Percentiles rank a stretch among this genome's conserved stretches.
phyloP scores from a whole-genome alignment of 805 yeast genomes.

The Barnettozyma botsteinii region DNA sequence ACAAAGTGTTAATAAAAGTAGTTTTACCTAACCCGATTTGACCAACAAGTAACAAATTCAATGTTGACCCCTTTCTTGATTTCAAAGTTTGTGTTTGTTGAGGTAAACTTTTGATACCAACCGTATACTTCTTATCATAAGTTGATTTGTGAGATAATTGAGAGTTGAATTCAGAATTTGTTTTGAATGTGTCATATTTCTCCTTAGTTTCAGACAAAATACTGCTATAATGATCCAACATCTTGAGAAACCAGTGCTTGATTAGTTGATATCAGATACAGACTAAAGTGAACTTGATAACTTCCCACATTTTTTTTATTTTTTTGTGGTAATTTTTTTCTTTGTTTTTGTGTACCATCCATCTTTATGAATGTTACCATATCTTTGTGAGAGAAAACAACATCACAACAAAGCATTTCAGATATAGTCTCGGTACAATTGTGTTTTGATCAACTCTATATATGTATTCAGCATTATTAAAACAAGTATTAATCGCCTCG shows the following conservation, averaged over 20 bases:
- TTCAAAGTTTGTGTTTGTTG: slow-evolving; percentile 26
- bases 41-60: slow-evolving; percentile 82
- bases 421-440: too few relatives aligned
- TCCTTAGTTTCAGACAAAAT: background rate
- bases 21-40: slow-evolving; percentile 80
- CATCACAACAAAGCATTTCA: too few relatives aligned
- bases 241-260: too few relatives aligned
- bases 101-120: slow-evolving; percentile 27
- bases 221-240: background rate
- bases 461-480: too few relatives aligned
- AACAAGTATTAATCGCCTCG: too few relatives aligned
- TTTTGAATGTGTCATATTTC: background rate
- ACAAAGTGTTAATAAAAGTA: slow-evolving; percentile 74
- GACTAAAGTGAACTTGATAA: too few relatives aligned
- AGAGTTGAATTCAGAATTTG: background rate
- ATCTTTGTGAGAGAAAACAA: too few relatives aligned
- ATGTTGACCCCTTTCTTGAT: slow-evolving; percentile 58
- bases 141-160: background rate
- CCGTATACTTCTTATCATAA: slow-evolving; percentile 6
- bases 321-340: background rate
- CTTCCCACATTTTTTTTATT: background rate
- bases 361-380: too few relatives aligned
- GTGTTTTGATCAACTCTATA: too few relatives aligned
- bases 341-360: too few relatives aligned
- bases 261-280: too few relatives aligned